phyloP scores from a whole-genome alignment of 495 filamentous ascomycete genomes.

The Penicilliopsis zonata region DNA sequence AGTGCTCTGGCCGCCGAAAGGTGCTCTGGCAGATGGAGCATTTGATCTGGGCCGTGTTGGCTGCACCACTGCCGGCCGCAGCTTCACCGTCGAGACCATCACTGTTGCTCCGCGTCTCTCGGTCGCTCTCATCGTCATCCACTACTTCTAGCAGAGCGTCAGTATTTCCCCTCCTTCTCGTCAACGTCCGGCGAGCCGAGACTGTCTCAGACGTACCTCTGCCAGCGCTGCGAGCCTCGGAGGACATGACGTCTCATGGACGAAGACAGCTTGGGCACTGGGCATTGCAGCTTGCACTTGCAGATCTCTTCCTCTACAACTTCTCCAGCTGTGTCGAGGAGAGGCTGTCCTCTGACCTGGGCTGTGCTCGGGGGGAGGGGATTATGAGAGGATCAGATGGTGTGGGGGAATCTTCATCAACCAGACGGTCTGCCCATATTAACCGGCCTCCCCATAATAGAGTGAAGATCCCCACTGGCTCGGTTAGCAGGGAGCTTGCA shows the following conservation, averaged over 20 bases:
- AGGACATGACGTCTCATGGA: conserved; percentile 21
- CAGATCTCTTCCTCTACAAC: too few relatives aligned
- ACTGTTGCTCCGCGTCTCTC: conserved; percentile 4
- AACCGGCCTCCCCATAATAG: too few relatives aligned
- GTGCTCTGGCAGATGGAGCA: conserved; percentile 41
- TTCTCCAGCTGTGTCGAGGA: too few relatives aligned
- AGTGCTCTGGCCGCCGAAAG: conserved; percentile 57
- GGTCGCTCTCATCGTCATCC: conserved; percentile 9
- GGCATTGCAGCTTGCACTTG: conserved; percentile 13
- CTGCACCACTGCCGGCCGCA: conserved; percentile 6
- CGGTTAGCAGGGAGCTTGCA: too few relatives aligned
- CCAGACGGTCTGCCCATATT: too few relatives aligned
- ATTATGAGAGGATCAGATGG: too few relatives aligned
- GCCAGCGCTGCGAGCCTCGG: conserved; percentile 16
- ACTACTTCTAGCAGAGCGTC: conserved; percentile 5
- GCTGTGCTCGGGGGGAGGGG: too few relatives aligned
- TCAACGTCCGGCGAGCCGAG: too few relatives aligned
- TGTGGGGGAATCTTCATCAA: too few relatives aligned
- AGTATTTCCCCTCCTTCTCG: conserved; percentile 3
- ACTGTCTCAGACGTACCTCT: conserved; percentile 16
- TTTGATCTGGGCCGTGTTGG: conserved; percentile 16
- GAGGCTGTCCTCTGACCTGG: too few relatives aligned
- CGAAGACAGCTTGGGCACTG: conserved; percentile 6
- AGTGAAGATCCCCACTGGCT: too few relatives aligned
- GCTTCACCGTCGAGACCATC: conserved; percentile 12